Conservation (phyloP, 2,329 filamentous ascomycete genomes). For the Colletotrichum cordylinicola region DNA sequence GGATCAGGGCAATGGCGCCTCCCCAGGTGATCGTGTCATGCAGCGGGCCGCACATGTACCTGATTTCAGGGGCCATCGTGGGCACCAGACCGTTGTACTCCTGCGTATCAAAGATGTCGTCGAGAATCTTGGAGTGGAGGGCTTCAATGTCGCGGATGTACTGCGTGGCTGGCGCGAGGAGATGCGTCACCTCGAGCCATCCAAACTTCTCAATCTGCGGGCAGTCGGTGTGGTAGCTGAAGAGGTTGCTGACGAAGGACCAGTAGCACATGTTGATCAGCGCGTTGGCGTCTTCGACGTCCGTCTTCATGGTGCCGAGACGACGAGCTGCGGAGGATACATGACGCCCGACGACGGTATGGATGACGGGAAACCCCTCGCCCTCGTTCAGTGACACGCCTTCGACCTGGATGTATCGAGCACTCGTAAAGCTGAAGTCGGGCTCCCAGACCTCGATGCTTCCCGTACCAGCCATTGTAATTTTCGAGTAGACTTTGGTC, state of each 20-base stretch:
- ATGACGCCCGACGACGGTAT: conserved; percentile 39
- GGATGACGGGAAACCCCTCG: conserved; percentile 35
- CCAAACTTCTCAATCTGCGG: conserved; percentile 54
- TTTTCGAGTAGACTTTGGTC: conserved; percentile 41
- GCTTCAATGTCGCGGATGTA: conserved; percentile 52
- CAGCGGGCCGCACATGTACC: conserved; percentile 51
- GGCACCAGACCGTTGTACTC: conserved; percentile 49
- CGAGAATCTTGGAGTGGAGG: conserved; percentile 50
- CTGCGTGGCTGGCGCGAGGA: conserved; percentile 49
- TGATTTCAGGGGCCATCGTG: conserved; percentile 51
- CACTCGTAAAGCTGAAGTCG: conserved; percentile 47
- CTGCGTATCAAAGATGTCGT: conserved; percentile 51
- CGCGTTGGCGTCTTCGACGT: conserved; percentile 45
- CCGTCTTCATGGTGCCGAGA: conserved; percentile 41
- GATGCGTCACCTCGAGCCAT: conserved; percentile 52
- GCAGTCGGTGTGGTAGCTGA: conserved; percentile 54
- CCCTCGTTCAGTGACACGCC: conserved; percentile 33
- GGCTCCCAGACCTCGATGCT: conserved; percentile 39
- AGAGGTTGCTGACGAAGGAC: conserved; percentile 47
- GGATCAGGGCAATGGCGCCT: conserved; percentile 40
- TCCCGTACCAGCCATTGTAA: conserved; percentile 35
- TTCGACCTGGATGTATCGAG: conserved; percentile 46
- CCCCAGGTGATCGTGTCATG: conserved; percentile 53
- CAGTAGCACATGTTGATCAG: conserved; percentile 49
- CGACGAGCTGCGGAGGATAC: conserved; percentile 42